phyloP scores from a whole-genome alignment of 345 rosid genomes.

The Corchorus capsularis region DNA sequence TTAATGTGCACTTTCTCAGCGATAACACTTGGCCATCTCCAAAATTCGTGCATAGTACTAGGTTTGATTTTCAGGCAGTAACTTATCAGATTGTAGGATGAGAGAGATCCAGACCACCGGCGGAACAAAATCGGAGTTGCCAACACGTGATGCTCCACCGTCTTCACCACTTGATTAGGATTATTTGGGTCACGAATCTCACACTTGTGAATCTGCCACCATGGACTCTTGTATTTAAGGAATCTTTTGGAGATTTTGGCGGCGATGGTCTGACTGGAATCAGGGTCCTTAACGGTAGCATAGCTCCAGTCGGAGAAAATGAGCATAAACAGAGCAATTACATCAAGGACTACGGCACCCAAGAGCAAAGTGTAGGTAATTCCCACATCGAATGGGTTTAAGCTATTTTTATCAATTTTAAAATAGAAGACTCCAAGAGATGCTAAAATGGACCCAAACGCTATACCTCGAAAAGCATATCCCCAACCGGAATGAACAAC shows the following conservation, averaged over 20 bases:
- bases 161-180: no score
- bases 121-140: conserved; percentile 36
- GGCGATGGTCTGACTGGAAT: conserved; percentile 15
- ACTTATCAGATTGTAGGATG: conserved; percentile 50
- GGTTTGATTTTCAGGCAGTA: conserved; percentile 43
- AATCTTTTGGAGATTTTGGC: neutral
- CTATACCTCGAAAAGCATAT: conserved; percentile 28
- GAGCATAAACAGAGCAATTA: conserved; percentile 44
- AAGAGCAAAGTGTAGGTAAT: conserved; percentile 53
- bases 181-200: no score
- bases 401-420: conserved; percentile 28
- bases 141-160: conserved; percentile 21
- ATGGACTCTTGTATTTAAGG: conserved; percentile 24
- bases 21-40: conserved; percentile 16
- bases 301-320: conserved; percentile 63
- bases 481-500: conserved; percentile 43
- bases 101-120: conserved; percentile 57
- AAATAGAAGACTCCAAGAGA: conserved; percentile 41
- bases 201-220: neutral
- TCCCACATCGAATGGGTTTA: conserved; percentile 39
- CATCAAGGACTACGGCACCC: conserved; percentile 56
- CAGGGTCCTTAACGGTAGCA: conserved; percentile 25
- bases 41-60: conserved; percentile 24
- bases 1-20: neutral
- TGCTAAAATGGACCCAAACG: conserved; percentile 32